Conservation (phyloP, 2,329 filamentous ascomycete genomes). For the Paecilomyces niveus region DNA sequence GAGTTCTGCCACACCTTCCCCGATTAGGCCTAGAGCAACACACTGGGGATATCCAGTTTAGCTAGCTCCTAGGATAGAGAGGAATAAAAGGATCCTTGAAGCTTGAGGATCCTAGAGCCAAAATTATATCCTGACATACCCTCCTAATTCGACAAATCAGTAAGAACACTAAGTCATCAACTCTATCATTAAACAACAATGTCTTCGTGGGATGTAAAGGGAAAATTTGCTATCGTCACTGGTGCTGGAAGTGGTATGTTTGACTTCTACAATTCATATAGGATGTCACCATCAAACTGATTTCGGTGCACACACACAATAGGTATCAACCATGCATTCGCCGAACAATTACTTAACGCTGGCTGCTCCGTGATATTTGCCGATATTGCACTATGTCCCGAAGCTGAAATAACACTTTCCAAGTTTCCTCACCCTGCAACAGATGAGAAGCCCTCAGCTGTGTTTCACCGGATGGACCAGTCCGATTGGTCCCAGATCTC, state of each 20-base stretch:
- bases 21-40: too few relatives aligned
- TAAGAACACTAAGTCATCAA: neutral
- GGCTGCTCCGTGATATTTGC: slow-evolving; percentile 20
- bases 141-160: neutral
- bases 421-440: slow-evolving; percentile 2
- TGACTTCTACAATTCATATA: neutral
- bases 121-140: neutral
- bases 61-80: too few relatives aligned
- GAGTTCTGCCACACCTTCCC: too few relatives aligned
- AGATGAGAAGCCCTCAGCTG: neutral
- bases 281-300: neutral
- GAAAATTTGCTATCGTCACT: slow-evolving; percentile 5
- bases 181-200: neutral
- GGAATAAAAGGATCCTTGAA: too few relatives aligned
- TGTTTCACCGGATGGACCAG: slow-evolving; percentile 7
- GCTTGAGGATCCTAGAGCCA: too few relatives aligned
- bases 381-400: slow-evolving; percentile 15
- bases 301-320: neutral
- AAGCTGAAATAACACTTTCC: slow-evolving; percentile 12
- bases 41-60: too few relatives aligned
- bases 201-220: slow-evolving; percentile 1
- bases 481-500: slow-evolving; percentile 20
- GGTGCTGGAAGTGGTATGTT: slow-evolving; percentile 2
- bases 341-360: slow-evolving; percentile 12
- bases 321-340: slow-evolving; percentile 14